Evolutionary conservation across 345 rosid species (phyloP).

Genomic region (Pugionium dolabratum): DNA sequence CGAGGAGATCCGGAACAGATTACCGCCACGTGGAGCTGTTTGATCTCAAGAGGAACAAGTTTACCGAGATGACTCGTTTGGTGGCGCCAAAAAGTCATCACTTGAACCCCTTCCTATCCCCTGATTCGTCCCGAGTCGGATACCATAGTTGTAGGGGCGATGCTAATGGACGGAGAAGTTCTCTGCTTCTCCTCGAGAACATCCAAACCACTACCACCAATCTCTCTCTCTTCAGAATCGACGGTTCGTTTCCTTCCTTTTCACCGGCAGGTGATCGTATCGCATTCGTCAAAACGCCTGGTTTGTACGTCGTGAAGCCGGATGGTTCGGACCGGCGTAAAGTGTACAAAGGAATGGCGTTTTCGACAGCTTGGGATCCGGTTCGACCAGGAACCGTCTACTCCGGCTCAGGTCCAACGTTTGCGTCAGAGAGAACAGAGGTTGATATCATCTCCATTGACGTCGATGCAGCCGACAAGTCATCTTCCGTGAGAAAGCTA

Average conservation of each 20-base stretch:
- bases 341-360: slow-evolving; percentile 56
- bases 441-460: slow-evolving; percentile 72
- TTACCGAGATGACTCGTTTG: slow-evolving; percentile 63
- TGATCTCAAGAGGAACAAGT: slow-evolving; percentile 54
- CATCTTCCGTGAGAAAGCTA: slow-evolving; percentile 45
- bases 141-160: slow-evolving; percentile 81
- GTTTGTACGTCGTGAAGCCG: slow-evolving; percentile 70
- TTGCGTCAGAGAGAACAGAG: slow-evolving; percentile 60
- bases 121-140: slow-evolving; percentile 71
- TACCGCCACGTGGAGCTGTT: slow-evolving; percentile 84
- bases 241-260: slow-evolving; percentile 88
- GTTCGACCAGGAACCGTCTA: slow-evolving; percentile 63
- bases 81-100: slow-evolving; percentile 75
- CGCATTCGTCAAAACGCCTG: slow-evolving; percentile 74
- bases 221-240: slow-evolving; percentile 74
- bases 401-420: slow-evolving; percentile 71
- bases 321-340: slow-evolving; percentile 68
- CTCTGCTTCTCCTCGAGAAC: slow-evolving; percentile 63
- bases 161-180: slow-evolving; percentile 41
- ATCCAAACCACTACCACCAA: slow-evolving; percentile 51
- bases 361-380: slow-evolving; percentile 80
- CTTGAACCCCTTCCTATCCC: slow-evolving; percentile 79
- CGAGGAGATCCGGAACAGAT: slow-evolving; percentile 58
- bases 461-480: slow-evolving; percentile 46
- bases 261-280: slow-evolving; percentile 72